A percentile compares a stretch with the other conserved stretches of the same genome.
Conservation (phyloP, 2,329 filamentous ascomycete genomes). For the Salinomyces thailandicus region DNA sequence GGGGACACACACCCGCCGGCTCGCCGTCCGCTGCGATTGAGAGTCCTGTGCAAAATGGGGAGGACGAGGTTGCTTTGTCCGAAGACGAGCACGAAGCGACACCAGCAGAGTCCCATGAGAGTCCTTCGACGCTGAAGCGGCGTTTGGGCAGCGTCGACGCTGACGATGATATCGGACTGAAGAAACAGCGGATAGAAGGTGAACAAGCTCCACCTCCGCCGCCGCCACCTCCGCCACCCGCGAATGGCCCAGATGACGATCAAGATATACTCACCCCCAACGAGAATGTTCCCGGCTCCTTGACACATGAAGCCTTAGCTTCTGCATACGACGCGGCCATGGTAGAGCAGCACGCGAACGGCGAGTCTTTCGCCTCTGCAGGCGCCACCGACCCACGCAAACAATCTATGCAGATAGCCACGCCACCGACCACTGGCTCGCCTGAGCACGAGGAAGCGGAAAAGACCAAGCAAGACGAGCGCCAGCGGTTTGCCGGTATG, state of each 20-base stretch:
- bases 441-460: conserved; percentile 24
- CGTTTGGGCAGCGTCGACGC: conserved; percentile 21
- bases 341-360: conserved; percentile 2
- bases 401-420: conserved; percentile 33
- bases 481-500: conserved; percentile 23
- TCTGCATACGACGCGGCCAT: conserved; percentile 7
- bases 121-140: conserved; percentile 18
- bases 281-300: conserved; percentile 19
- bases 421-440: conserved; percentile 31
- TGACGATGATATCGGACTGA: conserved; percentile 20
- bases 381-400: conserved; percentile 12
- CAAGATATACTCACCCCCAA: conserved; percentile 12
- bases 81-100: conserved; percentile 19
- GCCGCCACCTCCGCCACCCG: conserved; percentile 32
- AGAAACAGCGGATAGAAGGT: conserved; percentile 23
- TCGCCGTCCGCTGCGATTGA: conserved; percentile 16
- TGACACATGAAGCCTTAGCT: conserved; percentile 10
- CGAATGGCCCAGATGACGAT: conserved; percentile 11
- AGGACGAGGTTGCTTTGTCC: conserved; percentile 14
- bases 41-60: conserved; percentile 14
- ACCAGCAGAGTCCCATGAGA: conserved; percentile 13
- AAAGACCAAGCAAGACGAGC: conserved; percentile 15
- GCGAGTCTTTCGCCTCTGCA: conserved; percentile 18
- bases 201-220: conserved; percentile 25
- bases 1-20: conserved; percentile 18